Base-by-base conservation (phyloP, 2,329 filamentous ascomycete species). In the Beauveria scarabaeidicola region DNA sequence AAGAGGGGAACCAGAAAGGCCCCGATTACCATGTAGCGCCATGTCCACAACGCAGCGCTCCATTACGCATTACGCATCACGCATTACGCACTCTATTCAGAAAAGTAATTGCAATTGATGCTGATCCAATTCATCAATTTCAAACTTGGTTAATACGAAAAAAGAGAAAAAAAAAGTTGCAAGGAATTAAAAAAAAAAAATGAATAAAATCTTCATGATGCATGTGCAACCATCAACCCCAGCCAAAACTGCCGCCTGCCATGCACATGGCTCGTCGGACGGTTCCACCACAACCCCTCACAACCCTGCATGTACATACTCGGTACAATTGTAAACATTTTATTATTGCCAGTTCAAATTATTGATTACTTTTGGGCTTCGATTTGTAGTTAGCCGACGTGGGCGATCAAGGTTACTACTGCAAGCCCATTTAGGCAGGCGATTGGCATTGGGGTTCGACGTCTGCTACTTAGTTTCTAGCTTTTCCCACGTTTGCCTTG, bases 381-480 rank as follows among this genome's bases (percentile, higher is more conserved):
- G 54, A 46, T 27, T 48, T 38, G 29, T 50, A 15, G 43, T 38
- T 41, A 48, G 44, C 54, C 54, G 54, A 50, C 44, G 15, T 27
- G 32, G 44, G 29, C 32, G 54, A 57, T 57, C 54, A 48, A 57
- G 44, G 54, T 57, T 29, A 44, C 32, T 29, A 44, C 32, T 38
- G 43, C 54, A 27, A 36, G 19, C 54, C 54, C 8, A 15, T 11
- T 57, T 50, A 57, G 54, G 54, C 48, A 57, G 54, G 54, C 54
- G 29, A 57, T 29, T 40, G n/a, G 41, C 52, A 48, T 19, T 43
- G 41, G 17, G 29, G 3, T 36, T 36, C 32, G 32, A 36, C 32
- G 10, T 13, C 32, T 36, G 32, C 32, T 36, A 36, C 32, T 36
- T 36, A 5, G 11, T 32, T 32, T 11, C 32, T 13, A 13, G 32